Evolutionary conservation across 2,329 filamentous ascomycete species (phyloP), one percentile per base, ranked within the genome.

Genomic region (Furcasterigmium furcatum): DNA sequence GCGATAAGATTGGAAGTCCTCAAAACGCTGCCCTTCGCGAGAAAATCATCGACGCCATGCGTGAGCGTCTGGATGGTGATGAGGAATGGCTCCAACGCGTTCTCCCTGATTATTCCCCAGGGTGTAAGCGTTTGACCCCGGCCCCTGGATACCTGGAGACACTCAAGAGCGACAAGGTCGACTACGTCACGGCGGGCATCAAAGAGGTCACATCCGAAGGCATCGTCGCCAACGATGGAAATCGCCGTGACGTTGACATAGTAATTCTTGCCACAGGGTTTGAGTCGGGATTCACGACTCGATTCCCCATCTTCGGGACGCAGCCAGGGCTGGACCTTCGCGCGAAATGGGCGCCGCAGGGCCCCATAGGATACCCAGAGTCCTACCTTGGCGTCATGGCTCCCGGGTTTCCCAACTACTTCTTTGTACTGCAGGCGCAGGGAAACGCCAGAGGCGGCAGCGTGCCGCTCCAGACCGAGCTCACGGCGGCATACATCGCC

Each of bases 271-370:
- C 55, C 19, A 58, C 56, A 4, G 56, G 55, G 29, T 58, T 55
- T 41, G 55, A 58, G 30, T 47, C 54, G 0, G 53, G 54, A 5
- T 65, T 62, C 53, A 41, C 43, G 9, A 56, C 62, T 7, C 52
- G 53, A 2, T 64, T 82, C 34, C 67, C 68, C 14, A 68, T 82
- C 9, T 62, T 66, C 10, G 77, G 76, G 3, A 67, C 64, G 43
- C 57, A 61, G 2, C n/a, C n/a, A n/a, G 60, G 58, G 16, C 47
- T 55, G 38, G 53, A 51, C 35, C 55, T 66, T 10, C 50, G 52
- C 5, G 56, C 62, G 19, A 51, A 53, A 18, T 67, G 62, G 63
- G 54, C 42, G 6, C 48, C 49, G 22, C 14, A 14, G 13, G 30
- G 43, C 5, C 52, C 59, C 58, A 22, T 52, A 56, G 35, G 20